Evolutionary conservation across 208 protist species (phyloP), one percentile per base, ranked within the genome.

Genomic region (Trypanosoma grayi): DNA sequence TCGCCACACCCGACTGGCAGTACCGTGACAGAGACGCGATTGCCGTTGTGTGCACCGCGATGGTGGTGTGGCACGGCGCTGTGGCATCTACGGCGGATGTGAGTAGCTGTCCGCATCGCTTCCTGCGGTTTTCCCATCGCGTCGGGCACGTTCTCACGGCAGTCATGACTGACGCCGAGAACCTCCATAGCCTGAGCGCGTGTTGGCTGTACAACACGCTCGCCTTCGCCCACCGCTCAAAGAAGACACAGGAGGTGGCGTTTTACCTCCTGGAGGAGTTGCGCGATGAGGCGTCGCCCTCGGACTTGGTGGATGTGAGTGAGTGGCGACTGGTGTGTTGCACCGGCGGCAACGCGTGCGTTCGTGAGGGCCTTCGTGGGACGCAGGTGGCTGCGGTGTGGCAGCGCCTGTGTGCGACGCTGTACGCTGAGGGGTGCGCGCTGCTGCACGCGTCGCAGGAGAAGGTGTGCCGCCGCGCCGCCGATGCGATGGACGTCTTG

Each of bases 141-240:
- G 43, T 63, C 25, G 56, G 43, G 5, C 48, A 64, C 25, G 36
- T 59, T 16, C 0, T 71, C 14, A 52, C 40, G 30, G 20, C 28
- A 16, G 18, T 71, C 30, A 2, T 18, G 27, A 24, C 1, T 20
- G 33, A 63, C 31, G 40, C 16, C 3, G 4, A 34, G 2, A 47
- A 28, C 14, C 40, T 54, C 33, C 30, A 44, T 5, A 36, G 31
- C 11, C 20, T 62, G 14, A 51, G 48, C 41, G 48, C 27, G 37
- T 70, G 56, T 51, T 70, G 65, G 65, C 34, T 70, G 1, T 70
- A 70, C 65, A 64, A 70, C 34, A 43, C 43, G 2, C 54, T 70
- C 28, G 36, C 39, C 36, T 62, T 64, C 43, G 54, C 65, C n/a
- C 33, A 64, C 20, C 45, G 56, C 18, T 33, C 18, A 16, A 50